phyloP scores from a whole-genome alignment of 1,284 basidiomycete genomes.

The Ustilago esculenta region DNA sequence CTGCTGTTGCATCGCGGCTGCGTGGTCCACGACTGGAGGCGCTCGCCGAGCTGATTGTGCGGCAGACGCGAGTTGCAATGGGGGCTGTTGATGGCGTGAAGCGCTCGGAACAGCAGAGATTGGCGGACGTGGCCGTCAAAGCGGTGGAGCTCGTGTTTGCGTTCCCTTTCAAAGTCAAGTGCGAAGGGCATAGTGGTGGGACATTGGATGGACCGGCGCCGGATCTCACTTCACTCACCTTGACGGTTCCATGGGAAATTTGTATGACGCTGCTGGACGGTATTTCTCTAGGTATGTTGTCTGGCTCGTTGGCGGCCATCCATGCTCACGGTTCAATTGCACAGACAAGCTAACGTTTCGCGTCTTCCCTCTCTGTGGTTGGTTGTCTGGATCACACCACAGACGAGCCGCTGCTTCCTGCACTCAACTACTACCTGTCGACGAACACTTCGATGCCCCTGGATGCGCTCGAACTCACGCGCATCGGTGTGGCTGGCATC shows the following conservation, averaged over 20 bases:
- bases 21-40: conserved; percentile 24
- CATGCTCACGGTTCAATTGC: too few species aligned
- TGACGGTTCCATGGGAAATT: conserved; percentile 50
- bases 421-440: conserved; percentile 43
- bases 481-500: conserved; percentile 44
- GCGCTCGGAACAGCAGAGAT: conserved; percentile 14
- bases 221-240: conserved; percentile 26
- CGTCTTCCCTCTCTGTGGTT: too few species aligned
- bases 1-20: conserved; percentile 25
- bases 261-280: conserved; percentile 42
- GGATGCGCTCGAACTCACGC: conserved; percentile 30
- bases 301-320: too few species aligned
- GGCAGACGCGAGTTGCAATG: conserved; percentile 29
- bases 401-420: conserved; percentile 39
- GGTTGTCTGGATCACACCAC: neutral
- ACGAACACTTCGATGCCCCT: conserved; percentile 45
- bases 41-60: conserved; percentile 40
- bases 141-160: conserved; percentile 42
- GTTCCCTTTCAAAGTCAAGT: conserved; percentile 20
- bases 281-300: conserved; percentile 8
- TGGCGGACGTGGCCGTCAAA: conserved; percentile 20
- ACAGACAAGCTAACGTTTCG: too few species aligned
- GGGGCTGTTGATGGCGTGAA: conserved; percentile 9
- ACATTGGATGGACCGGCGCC: conserved; percentile 31
- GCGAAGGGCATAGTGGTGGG: neutral